Percentiles rank a stretch among this genome's conserved stretches.
These are phyloP conservation scores for Plasmodium knowlesi DNA, from an alignment of 169 alveolate species.

Conservation along the genomic window DNA sequence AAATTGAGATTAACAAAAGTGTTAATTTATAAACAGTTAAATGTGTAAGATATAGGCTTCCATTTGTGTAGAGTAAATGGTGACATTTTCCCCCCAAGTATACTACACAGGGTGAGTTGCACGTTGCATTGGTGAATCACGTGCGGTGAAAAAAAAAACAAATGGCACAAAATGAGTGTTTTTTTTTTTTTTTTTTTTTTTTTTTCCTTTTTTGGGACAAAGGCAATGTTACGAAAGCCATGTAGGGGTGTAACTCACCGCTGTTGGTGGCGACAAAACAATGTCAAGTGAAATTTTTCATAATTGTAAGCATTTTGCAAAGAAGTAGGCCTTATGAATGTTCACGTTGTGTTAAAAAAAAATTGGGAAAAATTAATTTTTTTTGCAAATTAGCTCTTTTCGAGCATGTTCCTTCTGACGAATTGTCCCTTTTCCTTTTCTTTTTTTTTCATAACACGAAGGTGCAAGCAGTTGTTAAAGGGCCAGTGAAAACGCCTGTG, in stretches of 20 bases:
- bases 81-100: neutral
- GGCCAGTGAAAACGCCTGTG: neutral
- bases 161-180: neutral
- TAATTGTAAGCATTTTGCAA: neutral
- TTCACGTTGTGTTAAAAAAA: neutral
- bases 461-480: neutral
- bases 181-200: neutral
- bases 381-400: neutral
- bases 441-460: neutral
- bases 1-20: neutral
- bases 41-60: neutral
- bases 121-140: neutral
- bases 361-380: neutral
- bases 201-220: neutral
- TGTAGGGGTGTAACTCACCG: neutral
- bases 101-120: neutral
- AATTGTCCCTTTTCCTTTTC: neutral
- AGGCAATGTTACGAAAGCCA: neutral
- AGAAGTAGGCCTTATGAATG: neutral
- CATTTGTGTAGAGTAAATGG: neutral
- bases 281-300: neutral
- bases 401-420: neutral
- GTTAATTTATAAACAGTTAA: neutral
- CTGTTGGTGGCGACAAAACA: neutral
- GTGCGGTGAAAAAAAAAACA: neutral